Evolutionary conservation across 139 green algal genomes (phyloP).

Genomic region (Ettlia oleoabundans): DNA sequence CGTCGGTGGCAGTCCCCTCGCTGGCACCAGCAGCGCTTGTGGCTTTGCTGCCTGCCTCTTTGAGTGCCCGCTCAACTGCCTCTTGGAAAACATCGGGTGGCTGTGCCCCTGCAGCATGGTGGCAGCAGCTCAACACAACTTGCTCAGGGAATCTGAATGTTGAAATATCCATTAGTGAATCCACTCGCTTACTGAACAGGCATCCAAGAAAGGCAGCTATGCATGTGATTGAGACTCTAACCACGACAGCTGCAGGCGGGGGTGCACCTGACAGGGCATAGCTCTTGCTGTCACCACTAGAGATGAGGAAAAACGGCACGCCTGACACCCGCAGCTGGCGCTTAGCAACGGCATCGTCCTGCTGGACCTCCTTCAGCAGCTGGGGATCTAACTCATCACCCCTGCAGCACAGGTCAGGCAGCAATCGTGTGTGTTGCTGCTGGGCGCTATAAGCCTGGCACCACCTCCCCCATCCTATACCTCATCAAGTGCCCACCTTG

Average conservation of each 20-base stretch:
- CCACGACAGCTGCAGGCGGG: too few species aligned
- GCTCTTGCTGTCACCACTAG: neutral
- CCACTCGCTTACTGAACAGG: too few species aligned
- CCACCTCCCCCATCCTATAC: too few species aligned
- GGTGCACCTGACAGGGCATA: slow-evolving; percentile 13
- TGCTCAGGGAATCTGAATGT: neutral
- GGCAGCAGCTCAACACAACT: neutral
- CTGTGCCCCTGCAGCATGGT: slow-evolving; percentile 13
- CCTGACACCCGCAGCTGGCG: slow-evolving; percentile 29
- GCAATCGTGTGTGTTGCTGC: too few species aligned
- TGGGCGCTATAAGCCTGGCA: too few species aligned
- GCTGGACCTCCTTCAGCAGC: slow-evolving; percentile 22
- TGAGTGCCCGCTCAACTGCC: slow-evolving; percentile 6
- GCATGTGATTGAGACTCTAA: too few species aligned
- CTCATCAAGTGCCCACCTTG: too few species aligned
- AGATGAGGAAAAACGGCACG: slow-evolving; percentile 29
- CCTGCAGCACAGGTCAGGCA: neutral
- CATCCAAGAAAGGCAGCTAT: too few species aligned
- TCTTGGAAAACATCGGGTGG: slow-evolving; percentile 21
- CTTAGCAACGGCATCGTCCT: slow-evolving; percentile 17
- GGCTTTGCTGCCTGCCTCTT: neutral
- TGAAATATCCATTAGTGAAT: too few species aligned
- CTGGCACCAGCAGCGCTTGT: too few species aligned
- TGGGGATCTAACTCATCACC: slow-evolving; percentile 2
- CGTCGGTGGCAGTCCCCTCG: neutral